Evolutionary conservation across 768 basidiomycete genomes (phyloP), one percentile per base, ranked within the genome.

Genomic region (Mycena alexandri): DNA sequence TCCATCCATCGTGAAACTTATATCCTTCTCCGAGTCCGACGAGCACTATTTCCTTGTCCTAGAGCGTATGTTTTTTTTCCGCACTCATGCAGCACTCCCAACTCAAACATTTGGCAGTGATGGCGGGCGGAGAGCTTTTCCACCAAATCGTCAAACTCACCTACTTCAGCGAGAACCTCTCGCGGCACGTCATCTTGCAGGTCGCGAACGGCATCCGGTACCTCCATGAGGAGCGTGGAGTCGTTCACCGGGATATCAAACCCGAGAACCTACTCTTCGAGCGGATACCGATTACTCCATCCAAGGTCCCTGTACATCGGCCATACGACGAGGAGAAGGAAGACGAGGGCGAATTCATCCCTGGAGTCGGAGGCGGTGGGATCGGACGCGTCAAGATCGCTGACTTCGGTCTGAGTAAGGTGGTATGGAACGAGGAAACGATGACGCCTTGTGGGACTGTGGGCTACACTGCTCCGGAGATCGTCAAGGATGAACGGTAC

Each of bases 401-500:
- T 65, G 98, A 99, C 78, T 99, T 99, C 75, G 98, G 98, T 38
- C 84, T 99, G 52, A 93, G 91, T 68, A 99, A 99, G 81, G 92
- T 99, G 60, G 95, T 99, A 5, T 99, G 98, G 98, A 93, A 97
- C 76, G 98, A 99, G 75, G 91, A 98, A 76, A 99, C 98, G 8
- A 96, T 94, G 93, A 99, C 98, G 16, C 98, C 98, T 22, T 99
- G 98, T 75, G 98, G 98, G n/a, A 99, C 98, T 3, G 97, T 99
- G 36, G 98, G 98, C 22, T 99, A 99, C 79, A 99, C 98, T 3
- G 98, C 98, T 8, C 98, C 98, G 7, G 98, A 99, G 81, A 99
- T 99, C 68, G 98, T 99, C 73, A 99, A 98, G 81, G 98, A 99
- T 76, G 97, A 99, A 81, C 87, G 95, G 33, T 97, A 97, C 77